phyloP scores from a whole-genome alignment of 2,329 filamentous ascomycete species.

The Stagonosporopsis tanaceti region DNA sequence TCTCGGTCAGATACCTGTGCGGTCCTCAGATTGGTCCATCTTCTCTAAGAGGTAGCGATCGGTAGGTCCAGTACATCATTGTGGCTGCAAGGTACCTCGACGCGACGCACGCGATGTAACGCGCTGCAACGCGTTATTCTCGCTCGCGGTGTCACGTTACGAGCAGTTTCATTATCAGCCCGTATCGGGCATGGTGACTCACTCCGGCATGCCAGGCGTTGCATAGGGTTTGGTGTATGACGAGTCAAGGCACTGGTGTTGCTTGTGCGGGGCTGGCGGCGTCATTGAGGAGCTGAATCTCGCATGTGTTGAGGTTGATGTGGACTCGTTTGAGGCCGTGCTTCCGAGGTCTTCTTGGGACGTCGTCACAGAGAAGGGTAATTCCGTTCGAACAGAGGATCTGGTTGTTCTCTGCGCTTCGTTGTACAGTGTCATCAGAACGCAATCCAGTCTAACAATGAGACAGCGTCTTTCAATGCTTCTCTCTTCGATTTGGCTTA shows the following conservation, averaged over 20 bases:
- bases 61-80: neutral
- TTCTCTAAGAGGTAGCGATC: neutral
- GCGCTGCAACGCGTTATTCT: slow-evolving; percentile 20
- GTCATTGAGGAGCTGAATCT: slow-evolving; percentile 5
- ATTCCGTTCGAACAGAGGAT: neutral
- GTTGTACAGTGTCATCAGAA: too few species aligned
- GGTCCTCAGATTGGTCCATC: neutral
- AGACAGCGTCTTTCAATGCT: too few species aligned
- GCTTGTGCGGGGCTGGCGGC: slow-evolving; percentile 10
- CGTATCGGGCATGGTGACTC: slow-evolving; percentile 14
- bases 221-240: slow-evolving; percentile 13
- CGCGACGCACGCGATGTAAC: slow-evolving; percentile 21
- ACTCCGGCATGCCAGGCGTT: slow-evolving; percentile 11
- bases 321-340: neutral
- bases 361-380: neutral
- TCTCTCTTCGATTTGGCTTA: too few species aligned
- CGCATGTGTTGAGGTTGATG: slow-evolving; percentile 9
- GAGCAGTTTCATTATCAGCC: slow-evolving; percentile 2
- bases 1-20: neutral
- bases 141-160: slow-evolving; percentile 23
- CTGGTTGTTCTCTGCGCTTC: neutral
- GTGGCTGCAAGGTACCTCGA: slow-evolving; percentile 7
- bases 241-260: neutral
- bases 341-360: neutral
- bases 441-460: too few species aligned